Conservation (phyloP, 495 filamentous ascomycete species). For the Penicillium goetzii region DNA sequence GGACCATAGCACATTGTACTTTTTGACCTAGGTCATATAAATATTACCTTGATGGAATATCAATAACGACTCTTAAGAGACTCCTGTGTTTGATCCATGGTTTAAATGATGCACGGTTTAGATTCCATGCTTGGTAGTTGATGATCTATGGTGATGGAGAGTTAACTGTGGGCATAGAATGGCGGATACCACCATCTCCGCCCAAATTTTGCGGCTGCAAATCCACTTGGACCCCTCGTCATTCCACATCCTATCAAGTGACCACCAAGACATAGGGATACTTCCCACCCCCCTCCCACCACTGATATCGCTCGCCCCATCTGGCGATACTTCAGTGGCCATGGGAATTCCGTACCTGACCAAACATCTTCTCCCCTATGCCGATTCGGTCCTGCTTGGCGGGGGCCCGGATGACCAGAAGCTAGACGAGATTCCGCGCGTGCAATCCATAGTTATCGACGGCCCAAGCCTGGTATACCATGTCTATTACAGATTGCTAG, state of each 20-base stretch:
- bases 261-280: neutral
- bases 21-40: neutral
- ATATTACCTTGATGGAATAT: neutral
- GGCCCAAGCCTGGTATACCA: slow-evolving; percentile 77
- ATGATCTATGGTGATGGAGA: neutral
- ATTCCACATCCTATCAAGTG: neutral
- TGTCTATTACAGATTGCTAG: slow-evolving; percentile 60
- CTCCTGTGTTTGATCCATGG: neutral
- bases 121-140: neutral
- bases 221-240: neutral
- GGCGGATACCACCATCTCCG: neutral
- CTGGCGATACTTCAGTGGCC: neutral
- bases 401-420: neutral
- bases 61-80: neutral
- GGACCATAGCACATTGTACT: neutral
- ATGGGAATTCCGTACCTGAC: slow-evolving; percentile 78
- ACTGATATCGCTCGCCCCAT: neutral
- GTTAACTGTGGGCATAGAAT: neutral
- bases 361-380: slow-evolving; percentile 60
- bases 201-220: neutral
- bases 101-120: neutral
- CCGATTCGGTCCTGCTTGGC: slow-evolving; percentile 50
- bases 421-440: slow-evolving; percentile 8
- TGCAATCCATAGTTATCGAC: slow-evolving; percentile 65
- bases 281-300: neutral